phyloP scores from a whole-genome alignment of 2,329 filamentous ascomycete species.

The Pseudocercospora macadamiae region DNA sequence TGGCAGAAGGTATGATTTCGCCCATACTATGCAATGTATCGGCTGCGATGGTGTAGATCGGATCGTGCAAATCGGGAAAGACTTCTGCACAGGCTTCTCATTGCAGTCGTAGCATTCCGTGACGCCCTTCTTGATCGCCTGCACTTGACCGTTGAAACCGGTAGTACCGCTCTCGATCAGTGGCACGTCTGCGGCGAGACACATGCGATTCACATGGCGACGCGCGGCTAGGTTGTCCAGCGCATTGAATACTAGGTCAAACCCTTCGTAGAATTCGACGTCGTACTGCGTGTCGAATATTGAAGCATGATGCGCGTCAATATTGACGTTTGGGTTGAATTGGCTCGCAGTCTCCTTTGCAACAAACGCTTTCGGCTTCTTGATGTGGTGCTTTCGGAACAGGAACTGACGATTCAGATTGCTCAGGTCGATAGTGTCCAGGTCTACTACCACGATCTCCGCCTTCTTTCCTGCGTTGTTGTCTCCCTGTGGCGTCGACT shows the following conservation, averaged over 20 bases:
- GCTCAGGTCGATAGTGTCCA: conserved; percentile 97
- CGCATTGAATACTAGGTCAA: conserved; percentile 91
- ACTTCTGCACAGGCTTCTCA: conserved; percentile 85
- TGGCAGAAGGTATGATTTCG: conserved; percentile 91
- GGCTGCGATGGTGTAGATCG: conserved; percentile 93
- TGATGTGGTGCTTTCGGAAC: conserved; percentile 95
- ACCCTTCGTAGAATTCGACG: conserved; percentile 82
- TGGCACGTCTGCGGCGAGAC: conserved; percentile 84
- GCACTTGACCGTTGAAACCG: conserved; percentile 95
- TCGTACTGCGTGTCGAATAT: conserved; percentile 90
- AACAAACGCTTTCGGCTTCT: conserved; percentile 92
- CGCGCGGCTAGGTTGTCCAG: conserved; percentile 93
- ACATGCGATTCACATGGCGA: conserved; percentile 97
- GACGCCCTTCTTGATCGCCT: conserved; percentile 83
- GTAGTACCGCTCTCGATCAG: conserved; percentile 96
- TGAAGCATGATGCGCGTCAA: conserved; percentile 89
- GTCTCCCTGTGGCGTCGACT: conserved; percentile 5
- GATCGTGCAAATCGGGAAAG: conserved; percentile 95
- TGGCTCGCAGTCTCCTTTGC: conserved; percentile 87
- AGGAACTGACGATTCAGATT: conserved; percentile 98
- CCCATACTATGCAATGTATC: conserved; percentile 99
- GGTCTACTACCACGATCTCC: conserved; percentile 91
- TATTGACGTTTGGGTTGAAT: conserved; percentile 86
- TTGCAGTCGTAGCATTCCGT: conserved; percentile 98
- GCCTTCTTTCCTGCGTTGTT: conserved; percentile 24